Evolutionary conservation across 371 early-diverging fungal genomes (phyloP).

Genomic region (Apophysomyces elegans): DNA sequence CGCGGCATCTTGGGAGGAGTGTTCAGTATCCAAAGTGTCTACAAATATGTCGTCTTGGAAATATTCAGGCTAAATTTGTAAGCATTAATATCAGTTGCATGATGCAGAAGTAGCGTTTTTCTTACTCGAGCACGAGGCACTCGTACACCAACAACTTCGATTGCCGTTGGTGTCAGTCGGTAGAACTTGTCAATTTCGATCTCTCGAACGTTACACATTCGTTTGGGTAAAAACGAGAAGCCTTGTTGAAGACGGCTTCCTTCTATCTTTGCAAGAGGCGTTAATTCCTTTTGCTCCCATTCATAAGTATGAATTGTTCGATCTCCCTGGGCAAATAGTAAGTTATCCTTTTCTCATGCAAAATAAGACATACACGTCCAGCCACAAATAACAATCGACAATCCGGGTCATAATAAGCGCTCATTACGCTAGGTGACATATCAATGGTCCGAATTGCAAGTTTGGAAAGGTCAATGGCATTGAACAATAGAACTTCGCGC

Average conservation of each 20-base stretch:
- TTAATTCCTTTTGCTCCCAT: constrained; percentile 26
- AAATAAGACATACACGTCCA: constrained; percentile 54
- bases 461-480: constrained; percentile 42
- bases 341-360: background rate
- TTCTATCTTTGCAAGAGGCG: constrained; percentile 66
- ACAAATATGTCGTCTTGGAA: constrained; percentile 90
- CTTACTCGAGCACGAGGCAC: constrained; percentile 74
- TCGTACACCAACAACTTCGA: constrained; percentile 73
- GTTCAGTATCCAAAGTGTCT: constrained; percentile 61
- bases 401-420: constrained; percentile 72
- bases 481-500: constrained; percentile 70
- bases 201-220: constrained; percentile 59
- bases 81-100: too few species aligned
- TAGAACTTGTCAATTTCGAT: constrained; percentile 74
- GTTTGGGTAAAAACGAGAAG: constrained; percentile 70
- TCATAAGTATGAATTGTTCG: constrained; percentile 53
- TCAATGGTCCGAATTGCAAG: constrained; percentile 60
- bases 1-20: constrained; percentile 50
- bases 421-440: constrained; percentile 76
- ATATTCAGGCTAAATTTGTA: constrained; percentile 60
- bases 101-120: background rate
- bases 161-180: constrained; percentile 64
- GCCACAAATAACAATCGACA: constrained; percentile 63
- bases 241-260: constrained; percentile 68
- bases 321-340: constrained; percentile 46